Evolutionary conservation across 2,329 filamentous ascomycete species (phyloP), one percentile per base, ranked within the genome.

Genomic region (Talaromyces amestolkiae): DNA sequence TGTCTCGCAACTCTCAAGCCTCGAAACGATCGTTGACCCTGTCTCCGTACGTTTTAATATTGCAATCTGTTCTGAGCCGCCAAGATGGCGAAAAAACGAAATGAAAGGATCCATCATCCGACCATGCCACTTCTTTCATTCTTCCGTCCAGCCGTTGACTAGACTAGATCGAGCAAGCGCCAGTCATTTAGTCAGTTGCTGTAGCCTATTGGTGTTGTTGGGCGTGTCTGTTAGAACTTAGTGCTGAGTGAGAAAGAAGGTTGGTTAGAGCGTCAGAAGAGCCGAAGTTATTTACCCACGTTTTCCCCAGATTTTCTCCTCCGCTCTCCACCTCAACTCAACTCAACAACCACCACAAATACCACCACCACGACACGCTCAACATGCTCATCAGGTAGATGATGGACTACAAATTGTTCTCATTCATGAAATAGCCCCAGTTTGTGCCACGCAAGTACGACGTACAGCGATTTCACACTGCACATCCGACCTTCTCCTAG

Each of bases 231-330:
- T 27, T 19, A 7, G 27, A 15, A 49, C 11, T 17, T 9, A 31
- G 19, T 22, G 11, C n/a, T 56, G 33, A 56, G n/a, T 24, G 19
- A 31, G 24, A 49, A 62, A 41, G 47, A 53, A 53, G 33, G 47
- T 62, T 43, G 10, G 31, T 8, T n/a, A 13, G 51, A n/a, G 31
- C 47, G 27, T 27, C 27, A 35, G 45, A 19, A 61, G 43, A 49
- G 43, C 35, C 54, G 1, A 24, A 59, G 37, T 41, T 64, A 64
- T 64, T 60, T 63, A 63, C 59, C 53, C 53, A 56, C 45, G 31
- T 33, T 58, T 66, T 66, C 65, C 65, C 65, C 65, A 66, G 65
- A 66, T 60, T 63, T 64, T 66, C 49, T 56, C 24, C 19, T 41
- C 54, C 24, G n/a, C 33, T 22, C 60, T 60, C 33, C 54, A 35